Conservation (phyloP, 345 rosid genomes). For the Atalantia buxifolia region DNA sequence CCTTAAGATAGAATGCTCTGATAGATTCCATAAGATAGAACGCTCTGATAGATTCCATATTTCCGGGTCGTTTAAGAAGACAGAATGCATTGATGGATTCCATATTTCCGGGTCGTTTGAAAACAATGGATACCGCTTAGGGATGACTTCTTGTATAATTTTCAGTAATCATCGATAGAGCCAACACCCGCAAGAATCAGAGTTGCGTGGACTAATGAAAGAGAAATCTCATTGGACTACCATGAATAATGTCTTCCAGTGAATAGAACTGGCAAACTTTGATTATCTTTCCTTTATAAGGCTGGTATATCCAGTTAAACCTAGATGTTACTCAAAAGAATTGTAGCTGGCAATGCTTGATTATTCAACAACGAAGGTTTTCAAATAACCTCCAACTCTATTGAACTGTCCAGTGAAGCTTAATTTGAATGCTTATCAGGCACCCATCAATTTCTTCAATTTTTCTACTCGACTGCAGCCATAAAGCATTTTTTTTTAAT, state of each 20-base stretch:
- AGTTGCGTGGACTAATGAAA: neutral
- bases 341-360: neutral
- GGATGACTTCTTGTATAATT: neutral
- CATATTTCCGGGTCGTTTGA: no score
- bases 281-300: neutral
- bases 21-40: no score
- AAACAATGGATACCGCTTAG: neutral
- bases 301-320: neutral
- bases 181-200: neutral
- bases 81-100: neutral
- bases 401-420: neutral
- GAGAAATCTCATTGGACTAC: neutral
- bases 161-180: neutral
- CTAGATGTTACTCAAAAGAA: neutral
- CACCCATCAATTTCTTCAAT: conserved; percentile 35
- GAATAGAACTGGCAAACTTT: neutral
- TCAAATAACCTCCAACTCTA: neutral
- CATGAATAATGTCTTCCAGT: neutral
- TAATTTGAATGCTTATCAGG: neutral
- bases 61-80: no score
- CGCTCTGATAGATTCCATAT: neutral
- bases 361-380: neutral
- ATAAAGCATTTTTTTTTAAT: neutral
- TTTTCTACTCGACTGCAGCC: conserved; percentile 42
- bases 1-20: neutral